These are phyloP conservation scores for Fagopyrum homotropicum DNA, from an alignment of 148 eudicot species.

Conservation along the genomic window DNA sequence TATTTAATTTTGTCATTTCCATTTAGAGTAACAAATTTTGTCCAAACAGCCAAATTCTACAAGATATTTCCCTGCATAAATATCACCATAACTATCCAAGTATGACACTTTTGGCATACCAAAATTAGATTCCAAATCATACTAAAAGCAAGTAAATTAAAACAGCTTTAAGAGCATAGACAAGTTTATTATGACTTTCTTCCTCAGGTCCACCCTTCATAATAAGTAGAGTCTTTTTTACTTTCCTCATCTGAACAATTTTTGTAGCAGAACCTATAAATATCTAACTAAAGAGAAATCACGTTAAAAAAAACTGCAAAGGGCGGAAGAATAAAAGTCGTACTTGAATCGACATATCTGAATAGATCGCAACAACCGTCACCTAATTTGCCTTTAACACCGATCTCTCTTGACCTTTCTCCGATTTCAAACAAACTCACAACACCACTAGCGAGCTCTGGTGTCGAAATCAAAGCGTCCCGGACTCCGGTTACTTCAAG, in stretches of 20 bases:
- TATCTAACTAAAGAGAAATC: neutral
- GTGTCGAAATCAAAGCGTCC: neutral
- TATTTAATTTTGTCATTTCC: neutral
- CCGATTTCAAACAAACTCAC: neutral
- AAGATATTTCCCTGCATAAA: constrained; percentile 6
- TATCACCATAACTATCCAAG: neutral
- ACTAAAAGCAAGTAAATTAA: neutral
- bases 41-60: neutral
- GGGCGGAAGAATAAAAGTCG: constrained; percentile 4
- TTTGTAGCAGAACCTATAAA: neutral
- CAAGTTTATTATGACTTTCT: neutral
- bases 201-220: neutral
- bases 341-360: constrained; percentile 45
- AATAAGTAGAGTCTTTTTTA: neutral
- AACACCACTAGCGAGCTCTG: neutral
- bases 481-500: neutral
- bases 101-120: neutral
- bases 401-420: neutral
- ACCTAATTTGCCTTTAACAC: neutral
- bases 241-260: neutral
- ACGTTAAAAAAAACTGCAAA: neutral
- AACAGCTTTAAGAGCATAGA: neutral
- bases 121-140: neutral
- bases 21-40: neutral
- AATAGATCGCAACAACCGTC: constrained; percentile 15